Percentiles rank a stretch among this genome's conserved stretches.
phyloP scores from a whole-genome alignment of 495 filamentous ascomycete genomes.

The Penicillium nucicola region DNA sequence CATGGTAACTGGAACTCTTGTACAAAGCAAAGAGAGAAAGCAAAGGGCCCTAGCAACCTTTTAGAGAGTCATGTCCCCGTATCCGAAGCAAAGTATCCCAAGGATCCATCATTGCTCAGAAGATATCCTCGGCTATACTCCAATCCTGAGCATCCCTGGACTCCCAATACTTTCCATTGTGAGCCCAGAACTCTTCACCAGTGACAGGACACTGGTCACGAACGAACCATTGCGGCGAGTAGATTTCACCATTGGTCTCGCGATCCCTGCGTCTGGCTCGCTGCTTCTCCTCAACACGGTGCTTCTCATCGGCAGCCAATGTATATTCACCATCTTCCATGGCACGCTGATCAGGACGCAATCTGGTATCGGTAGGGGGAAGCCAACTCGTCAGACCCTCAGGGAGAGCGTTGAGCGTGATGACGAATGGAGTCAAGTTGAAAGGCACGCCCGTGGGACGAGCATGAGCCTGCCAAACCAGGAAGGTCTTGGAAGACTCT shows the following conservation, averaged over 20 bases:
- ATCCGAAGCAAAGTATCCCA: background rate
- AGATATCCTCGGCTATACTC: slow-evolving; percentile 63
- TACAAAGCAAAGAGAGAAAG: slow-evolving; percentile 12
- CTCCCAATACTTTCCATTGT: slow-evolving; percentile 84
- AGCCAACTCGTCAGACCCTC: slow-evolving; percentile 68
- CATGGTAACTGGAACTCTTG: slow-evolving; percentile 12
- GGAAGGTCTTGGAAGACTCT: slow-evolving; percentile 65
- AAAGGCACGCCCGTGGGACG: slow-evolving; percentile 87
- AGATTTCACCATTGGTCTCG: slow-evolving; percentile 75
- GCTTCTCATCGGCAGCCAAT: slow-evolving; percentile 89
- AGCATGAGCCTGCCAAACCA: slow-evolving; percentile 86
- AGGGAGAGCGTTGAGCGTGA: slow-evolving; percentile 87
- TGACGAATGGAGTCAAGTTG: slow-evolving; percentile 93
- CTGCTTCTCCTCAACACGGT: slow-evolving; percentile 92
- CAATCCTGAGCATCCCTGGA: slow-evolving; percentile 51
- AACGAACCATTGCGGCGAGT: slow-evolving; percentile 80
- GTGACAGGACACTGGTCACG: slow-evolving; percentile 70
- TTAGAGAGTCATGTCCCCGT: background rate
- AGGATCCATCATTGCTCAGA: slow-evolving; percentile 21
- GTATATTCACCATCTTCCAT: slow-evolving; percentile 99
- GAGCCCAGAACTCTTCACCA: slow-evolving; percentile 87
- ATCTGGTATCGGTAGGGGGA: slow-evolving; percentile 86
- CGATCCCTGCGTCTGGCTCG: slow-evolving; percentile 68
- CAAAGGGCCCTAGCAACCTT: too few species aligned
- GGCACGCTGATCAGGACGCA: slow-evolving; percentile 92